Conservation (phyloP, 2,329 filamentous ascomycete species). For the Penicillium concentricum region DNA sequence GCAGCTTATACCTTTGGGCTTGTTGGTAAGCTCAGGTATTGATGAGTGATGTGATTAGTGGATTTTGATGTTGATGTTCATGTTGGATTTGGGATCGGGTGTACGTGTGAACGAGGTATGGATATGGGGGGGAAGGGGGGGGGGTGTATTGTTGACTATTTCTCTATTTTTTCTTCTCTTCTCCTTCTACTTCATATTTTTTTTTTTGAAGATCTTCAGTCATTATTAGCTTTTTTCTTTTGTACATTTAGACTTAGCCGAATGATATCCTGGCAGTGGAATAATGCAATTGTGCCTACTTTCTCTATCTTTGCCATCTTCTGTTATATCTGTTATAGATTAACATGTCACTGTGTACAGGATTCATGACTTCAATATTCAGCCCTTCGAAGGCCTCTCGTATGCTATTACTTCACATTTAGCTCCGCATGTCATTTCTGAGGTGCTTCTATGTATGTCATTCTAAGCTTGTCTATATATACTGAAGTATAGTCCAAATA, state of each 20-base stretch:
- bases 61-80: too few species aligned
- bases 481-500: not conserved
- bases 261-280: constrained; percentile 2
- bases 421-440: not conserved
- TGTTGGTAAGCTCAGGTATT: constrained; percentile 54
- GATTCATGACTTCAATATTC: too few species aligned
- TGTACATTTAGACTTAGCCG: constrained; percentile 16
- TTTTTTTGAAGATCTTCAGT: constrained; percentile 13
- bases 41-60: constrained; percentile 1
- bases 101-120: not conserved
- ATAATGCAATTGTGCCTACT: not conserved
- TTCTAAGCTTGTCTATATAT: not conserved
- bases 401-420: not conserved
- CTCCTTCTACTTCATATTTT: not conserved
- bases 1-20: constrained; percentile 56
- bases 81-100: not conserved
- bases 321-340: not conserved
- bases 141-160: constrained; percentile 8
- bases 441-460: not conserved
- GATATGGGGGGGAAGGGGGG: not conserved
- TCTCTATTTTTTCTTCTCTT: not conserved
- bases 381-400: too few species aligned
- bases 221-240: constrained; percentile 14
- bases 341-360: not conserved
- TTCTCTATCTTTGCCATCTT: not conserved